Conservation (phyloP, 2,329 filamentous ascomycete species). For the Aspergillus aculeatus region DNA sequence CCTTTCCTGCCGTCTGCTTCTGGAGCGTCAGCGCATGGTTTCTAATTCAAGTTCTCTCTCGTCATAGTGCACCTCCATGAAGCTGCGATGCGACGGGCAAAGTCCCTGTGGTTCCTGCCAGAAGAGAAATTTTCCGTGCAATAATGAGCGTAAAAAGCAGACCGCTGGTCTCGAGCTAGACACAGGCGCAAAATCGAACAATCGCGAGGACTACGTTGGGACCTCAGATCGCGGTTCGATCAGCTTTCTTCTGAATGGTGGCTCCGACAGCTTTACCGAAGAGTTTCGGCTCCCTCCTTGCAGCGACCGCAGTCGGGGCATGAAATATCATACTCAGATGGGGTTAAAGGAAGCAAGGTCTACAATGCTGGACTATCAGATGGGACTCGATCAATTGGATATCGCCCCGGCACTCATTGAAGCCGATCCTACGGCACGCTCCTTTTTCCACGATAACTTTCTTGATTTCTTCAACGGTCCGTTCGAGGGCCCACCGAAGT, state of each 20-base stretch:
- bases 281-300: slow-evolving; percentile 44
- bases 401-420: slow-evolving; percentile 23
- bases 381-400: slow-evolving; percentile 17
- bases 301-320: slow-evolving; percentile 37
- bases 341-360: slow-evolving; percentile 24
- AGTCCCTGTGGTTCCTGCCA: slow-evolving; percentile 46
- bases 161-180: slow-evolving; percentile 15
- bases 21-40: neutral
- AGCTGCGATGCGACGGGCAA: slow-evolving; percentile 48
- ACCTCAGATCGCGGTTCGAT: slow-evolving; percentile 47
- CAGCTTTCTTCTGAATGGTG: slow-evolving; percentile 47
- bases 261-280: slow-evolving; percentile 48
- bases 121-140: slow-evolving; percentile 44
- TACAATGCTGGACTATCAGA: slow-evolving; percentile 19
- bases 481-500: slow-evolving; percentile 30
- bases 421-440: slow-evolving; percentile 25
- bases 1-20: neutral
- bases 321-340: slow-evolving; percentile 38
- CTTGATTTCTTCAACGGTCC: slow-evolving; percentile 40
- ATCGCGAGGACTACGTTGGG: slow-evolving; percentile 29
- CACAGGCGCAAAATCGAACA: slow-evolving; percentile 25
- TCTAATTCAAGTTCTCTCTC: neutral
- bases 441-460: slow-evolving; percentile 38
- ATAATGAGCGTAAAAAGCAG: slow-evolving; percentile 31
- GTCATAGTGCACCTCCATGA: slow-evolving; percentile 47